A percentile compares a stretch with the other conserved stretches of the same genome.
Conservation (phyloP, 768 basidiomycete genomes). For the Mycena metata region DNA sequence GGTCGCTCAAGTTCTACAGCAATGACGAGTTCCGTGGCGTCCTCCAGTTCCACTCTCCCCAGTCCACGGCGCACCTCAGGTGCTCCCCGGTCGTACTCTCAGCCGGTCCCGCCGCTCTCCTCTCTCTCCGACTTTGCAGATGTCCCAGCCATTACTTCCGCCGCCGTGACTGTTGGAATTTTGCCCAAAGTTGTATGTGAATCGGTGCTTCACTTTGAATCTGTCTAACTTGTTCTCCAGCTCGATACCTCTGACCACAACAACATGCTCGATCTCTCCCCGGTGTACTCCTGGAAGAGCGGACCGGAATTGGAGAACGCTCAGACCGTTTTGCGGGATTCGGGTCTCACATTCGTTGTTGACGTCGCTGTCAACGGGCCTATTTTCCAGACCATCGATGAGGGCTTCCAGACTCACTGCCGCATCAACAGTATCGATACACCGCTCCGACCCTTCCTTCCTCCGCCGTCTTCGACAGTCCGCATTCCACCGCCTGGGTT, state of each 20-base stretch:
- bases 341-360: background rate
- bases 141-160: background rate
- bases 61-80: background rate
- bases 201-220: no score
- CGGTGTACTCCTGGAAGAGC: background rate
- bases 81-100: background rate
- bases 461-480: background rate
- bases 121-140: background rate
- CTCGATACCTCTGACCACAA: slow-evolving; percentile 7
- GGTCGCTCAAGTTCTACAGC: no score
- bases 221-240: background rate
- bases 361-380: background rate
- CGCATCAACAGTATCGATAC: background rate
- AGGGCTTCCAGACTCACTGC: background rate
- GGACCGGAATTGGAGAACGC: background rate
- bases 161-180: background rate
- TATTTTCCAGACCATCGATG: background rate
- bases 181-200: slow-evolving; percentile 1
- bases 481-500: background rate
- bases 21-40: no score
- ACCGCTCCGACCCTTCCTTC: background rate
- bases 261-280: slow-evolving; percentile 3
- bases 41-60: no score
- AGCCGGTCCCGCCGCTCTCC: background rate
- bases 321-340: background rate